A percentile compares a stretch with the other conserved stretches of the same genome.
These are phyloP conservation scores for Penicillium bovifimosum DNA, from an alignment of 495 filamentous ascomycete genomes.

Conservation along the genomic window DNA sequence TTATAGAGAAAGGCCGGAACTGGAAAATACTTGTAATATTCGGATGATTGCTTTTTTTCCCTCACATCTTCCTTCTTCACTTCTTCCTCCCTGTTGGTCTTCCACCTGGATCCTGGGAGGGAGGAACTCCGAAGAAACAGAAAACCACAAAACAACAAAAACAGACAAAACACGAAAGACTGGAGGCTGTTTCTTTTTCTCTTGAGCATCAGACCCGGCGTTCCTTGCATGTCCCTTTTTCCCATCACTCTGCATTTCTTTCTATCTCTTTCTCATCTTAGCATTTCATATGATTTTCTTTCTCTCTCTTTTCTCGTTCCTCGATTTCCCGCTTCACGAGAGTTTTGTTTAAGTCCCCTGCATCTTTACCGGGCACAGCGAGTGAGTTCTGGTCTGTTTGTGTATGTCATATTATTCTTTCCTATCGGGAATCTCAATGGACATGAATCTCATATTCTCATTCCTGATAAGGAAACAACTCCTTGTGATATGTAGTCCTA, in stretches of 20 bases:
- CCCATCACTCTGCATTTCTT: constrained; percentile 7
- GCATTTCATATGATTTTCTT: constrained; percentile 7
- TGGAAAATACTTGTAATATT: constrained; percentile 28
- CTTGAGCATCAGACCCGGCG: constrained; percentile 27
- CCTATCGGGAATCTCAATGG: constrained; percentile 17
- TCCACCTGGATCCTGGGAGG: background rate
- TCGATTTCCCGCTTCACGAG: background rate
- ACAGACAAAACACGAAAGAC: constrained; percentile 10
- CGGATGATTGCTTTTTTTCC: constrained; percentile 18
- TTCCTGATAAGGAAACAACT: background rate
- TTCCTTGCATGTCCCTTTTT: constrained; percentile 19
- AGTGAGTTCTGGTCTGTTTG: constrained; percentile 28
- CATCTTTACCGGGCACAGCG: constrained; percentile 34
- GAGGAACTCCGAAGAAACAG: background rate
- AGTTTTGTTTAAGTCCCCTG: constrained; percentile 15
- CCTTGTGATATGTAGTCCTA: too few species aligned
- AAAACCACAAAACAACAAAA: background rate
- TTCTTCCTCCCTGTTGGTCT: background rate
- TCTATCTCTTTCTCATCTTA: constrained; percentile 2
- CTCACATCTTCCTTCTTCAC: constrained; percentile 8
- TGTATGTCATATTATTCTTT: constrained; percentile 24
- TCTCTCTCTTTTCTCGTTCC: constrained; percentile 4
- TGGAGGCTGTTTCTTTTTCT: constrained; percentile 7
- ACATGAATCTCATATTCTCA: constrained; percentile 13
- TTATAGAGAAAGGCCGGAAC: constrained; percentile 42